A percentile compares a stretch with the other conserved stretches of the same genome.
These are phyloP conservation scores for Nakaseomyces bracarensis DNA, from an alignment of 1,139 yeast genomes.

Conservation along the genomic window DNA sequence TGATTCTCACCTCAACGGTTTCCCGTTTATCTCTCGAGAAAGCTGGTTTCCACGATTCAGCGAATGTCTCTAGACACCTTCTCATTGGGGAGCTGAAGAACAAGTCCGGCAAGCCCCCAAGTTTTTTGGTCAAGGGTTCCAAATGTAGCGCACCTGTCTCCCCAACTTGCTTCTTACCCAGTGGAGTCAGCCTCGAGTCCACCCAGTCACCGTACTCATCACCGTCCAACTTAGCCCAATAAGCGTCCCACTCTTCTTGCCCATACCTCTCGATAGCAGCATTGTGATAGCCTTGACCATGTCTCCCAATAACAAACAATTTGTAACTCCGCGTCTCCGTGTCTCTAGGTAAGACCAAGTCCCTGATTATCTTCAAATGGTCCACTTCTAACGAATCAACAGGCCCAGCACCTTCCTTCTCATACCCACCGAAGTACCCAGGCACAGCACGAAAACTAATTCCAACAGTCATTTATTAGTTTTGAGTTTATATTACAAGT, in stretches of 20 bases:
- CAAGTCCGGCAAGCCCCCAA: conserved; percentile 45
- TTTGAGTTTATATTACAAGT: too few relatives aligned
- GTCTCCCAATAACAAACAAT: conserved; percentile 56
- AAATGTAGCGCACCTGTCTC: conserved; percentile 41
- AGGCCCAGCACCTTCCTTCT: background rate
- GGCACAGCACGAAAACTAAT: conserved; percentile 1
- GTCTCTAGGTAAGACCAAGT: conserved; percentile 15
- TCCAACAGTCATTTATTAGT: background rate
- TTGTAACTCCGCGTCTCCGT: conserved; percentile 34
- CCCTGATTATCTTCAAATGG: conserved; percentile 41
- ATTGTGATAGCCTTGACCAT: conserved; percentile 75
- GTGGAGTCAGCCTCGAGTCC: conserved; percentile 40
- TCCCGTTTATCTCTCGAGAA: conserved; percentile 12
- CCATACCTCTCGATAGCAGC: conserved; percentile 53
- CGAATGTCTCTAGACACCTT: conserved; percentile 51
- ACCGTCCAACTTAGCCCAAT: conserved; percentile 47
- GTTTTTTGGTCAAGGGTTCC: conserved; percentile 35
- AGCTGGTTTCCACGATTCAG: conserved; percentile 50
- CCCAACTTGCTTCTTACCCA: conserved; percentile 47
- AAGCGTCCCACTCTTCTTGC: conserved; percentile 46
- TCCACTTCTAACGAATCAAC: conserved; percentile 17
- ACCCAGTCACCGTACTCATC: conserved; percentile 26
- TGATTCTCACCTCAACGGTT: conserved; percentile 26
- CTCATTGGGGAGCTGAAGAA: conserved; percentile 60
- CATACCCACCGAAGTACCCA: conserved; percentile 5